Percentiles rank a stretch among this genome's conserved stretches.
phyloP scores from a whole-genome alignment of 2,329 filamentous ascomycete species.

The Apiospora arundinis region DNA sequence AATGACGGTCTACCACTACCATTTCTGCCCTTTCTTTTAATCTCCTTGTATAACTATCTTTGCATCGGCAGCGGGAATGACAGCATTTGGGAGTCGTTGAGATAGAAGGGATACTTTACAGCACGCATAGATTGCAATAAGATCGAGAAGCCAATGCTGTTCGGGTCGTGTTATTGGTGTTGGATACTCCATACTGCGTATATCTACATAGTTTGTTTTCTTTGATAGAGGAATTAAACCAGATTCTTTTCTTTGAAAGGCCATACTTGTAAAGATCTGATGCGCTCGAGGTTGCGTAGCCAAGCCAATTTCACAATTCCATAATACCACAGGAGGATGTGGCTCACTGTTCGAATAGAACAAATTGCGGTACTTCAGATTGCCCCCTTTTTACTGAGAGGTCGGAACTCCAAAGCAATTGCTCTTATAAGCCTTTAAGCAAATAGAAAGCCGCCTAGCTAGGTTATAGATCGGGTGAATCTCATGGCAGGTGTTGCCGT shows the following conservation, averaged over 20 bases:
- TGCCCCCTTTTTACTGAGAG: too few relatives aligned
- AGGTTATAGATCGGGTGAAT: not conserved
- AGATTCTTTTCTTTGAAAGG: not conserved
- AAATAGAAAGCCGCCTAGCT: too few relatives aligned
- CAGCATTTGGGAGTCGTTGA: conserved; percentile 11
- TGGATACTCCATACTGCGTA: conserved; percentile 20
- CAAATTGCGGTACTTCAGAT: too few relatives aligned
- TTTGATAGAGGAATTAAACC: conserved; percentile 2
- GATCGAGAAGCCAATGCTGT: conserved; percentile 10
- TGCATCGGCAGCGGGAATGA: conserved; percentile 13
- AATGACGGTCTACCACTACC: not conserved
- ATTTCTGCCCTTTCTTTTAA: not conserved
- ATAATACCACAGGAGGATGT: too few relatives aligned
- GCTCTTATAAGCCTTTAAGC: too few relatives aligned
- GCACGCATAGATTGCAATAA: conserved; percentile 9
- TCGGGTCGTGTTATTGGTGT: conserved; percentile 4
- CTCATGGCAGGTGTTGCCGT: not conserved
- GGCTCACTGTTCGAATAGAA: too few relatives aligned
- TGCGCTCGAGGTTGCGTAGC: too few relatives aligned
- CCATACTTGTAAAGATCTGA: not conserved
- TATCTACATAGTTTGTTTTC: conserved; percentile 5
- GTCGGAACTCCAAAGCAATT: too few relatives aligned
- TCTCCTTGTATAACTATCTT: conserved; percentile 14
- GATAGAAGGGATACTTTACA: not conserved
- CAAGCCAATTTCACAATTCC: too few relatives aligned